These are phyloP conservation scores for Colletotrichum noveboracense DNA, from an alignment of 2,329 filamentous ascomycete genomes.

Conservation along the genomic window DNA sequence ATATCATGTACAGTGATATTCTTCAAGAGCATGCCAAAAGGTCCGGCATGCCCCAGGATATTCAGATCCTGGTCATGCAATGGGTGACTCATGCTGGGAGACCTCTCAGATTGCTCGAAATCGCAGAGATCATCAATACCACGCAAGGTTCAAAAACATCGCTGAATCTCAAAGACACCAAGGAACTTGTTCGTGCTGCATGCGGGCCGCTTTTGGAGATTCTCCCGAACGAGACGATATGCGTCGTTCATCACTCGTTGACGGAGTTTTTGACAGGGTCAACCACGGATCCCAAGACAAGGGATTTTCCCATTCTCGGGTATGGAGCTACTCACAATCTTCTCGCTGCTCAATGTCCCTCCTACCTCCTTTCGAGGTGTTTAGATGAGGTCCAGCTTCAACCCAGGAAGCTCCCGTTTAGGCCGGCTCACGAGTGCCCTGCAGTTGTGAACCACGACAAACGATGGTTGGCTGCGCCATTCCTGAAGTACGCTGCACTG, in stretches of 20 bases:
- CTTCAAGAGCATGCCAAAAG: slow-evolving; percentile 39
- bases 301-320: not conserved
- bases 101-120: slow-evolving; percentile 46
- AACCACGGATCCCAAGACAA: not conserved
- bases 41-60: slow-evolving; percentile 31
- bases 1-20: slow-evolving; percentile 45
- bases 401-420: not conserved
- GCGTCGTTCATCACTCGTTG: not conserved
- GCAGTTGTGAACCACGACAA: not conserved
- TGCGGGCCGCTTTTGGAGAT: not conserved
- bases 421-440: not conserved
- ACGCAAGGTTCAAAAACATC: not conserved
- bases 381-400: not conserved
- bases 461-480: not conserved
- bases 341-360: not conserved
- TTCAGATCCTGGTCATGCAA: slow-evolving; percentile 44
- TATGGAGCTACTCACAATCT: not conserved
- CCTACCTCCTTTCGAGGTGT: not conserved
- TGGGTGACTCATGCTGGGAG: slow-evolving; percentile 45
- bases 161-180: not conserved
- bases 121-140: slow-evolving; percentile 30
- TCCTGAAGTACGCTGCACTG: not conserved
- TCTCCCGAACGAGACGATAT: not conserved
- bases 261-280: not conserved
- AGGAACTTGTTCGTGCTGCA: not conserved